These are phyloP conservation scores for Yarrowia hollandica DNA, from an alignment of 805 yeast species.

Conservation along the genomic window DNA sequence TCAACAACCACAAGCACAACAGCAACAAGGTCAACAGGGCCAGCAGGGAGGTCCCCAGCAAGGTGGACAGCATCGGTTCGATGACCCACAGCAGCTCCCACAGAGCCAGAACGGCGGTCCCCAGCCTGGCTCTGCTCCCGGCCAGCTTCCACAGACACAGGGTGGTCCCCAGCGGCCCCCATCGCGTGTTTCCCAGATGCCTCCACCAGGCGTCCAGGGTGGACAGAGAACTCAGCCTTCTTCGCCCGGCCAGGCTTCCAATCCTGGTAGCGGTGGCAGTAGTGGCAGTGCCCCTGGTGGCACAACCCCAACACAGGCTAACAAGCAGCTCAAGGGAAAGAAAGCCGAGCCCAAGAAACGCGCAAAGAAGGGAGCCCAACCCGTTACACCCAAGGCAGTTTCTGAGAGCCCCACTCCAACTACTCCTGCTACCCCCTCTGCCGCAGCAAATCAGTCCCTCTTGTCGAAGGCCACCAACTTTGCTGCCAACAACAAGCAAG, in stretches of 20 bases:
- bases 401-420: constrained; percentile 28
- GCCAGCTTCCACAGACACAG: constrained; percentile 30
- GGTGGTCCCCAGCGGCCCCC: constrained; percentile 29
- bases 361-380: constrained; percentile 33
- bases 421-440: constrained; percentile 28
- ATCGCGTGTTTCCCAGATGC: constrained; percentile 33
- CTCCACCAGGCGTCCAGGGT: constrained; percentile 36
- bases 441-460: constrained; percentile 6
- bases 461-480: constrained; percentile 22
- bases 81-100: constrained; percentile 30
- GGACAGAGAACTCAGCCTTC: constrained; percentile 37
- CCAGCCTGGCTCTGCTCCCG: constrained; percentile 24
- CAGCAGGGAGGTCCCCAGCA: neutral
- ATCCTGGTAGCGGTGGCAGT: constrained; percentile 25
- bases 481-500: constrained; percentile 26
- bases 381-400: constrained; percentile 21
- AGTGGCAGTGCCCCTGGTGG: constrained; percentile 30
- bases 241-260: constrained; percentile 35
- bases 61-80: constrained; percentile 25
- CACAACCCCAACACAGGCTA: constrained; percentile 32
- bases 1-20: constrained; percentile 29
- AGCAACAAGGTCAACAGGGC: constrained; percentile 21
- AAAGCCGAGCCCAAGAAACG: constrained; percentile 35
- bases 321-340: constrained; percentile 33
- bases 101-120: constrained; percentile 12